Percentiles rank a stretch among this genome's conserved stretches.
Evolutionary conservation across 257 asterid genomes (phyloP).

Genomic region (Solanum ossicruentum): DNA sequence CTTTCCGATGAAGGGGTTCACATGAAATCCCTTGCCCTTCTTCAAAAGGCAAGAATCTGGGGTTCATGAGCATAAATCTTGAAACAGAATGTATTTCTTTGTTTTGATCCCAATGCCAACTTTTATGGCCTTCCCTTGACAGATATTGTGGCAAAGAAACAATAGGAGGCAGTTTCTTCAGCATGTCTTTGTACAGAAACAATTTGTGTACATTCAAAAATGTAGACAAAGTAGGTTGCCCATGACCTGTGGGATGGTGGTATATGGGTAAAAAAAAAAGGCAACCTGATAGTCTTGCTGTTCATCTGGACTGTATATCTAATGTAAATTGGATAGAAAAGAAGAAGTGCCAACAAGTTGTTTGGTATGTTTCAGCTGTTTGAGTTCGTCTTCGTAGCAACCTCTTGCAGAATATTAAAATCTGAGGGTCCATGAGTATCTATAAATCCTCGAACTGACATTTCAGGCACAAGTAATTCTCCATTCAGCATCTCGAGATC

Average conservation of each 20-base stretch:
- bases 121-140: not conserved
- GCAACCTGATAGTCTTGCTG: not conserved
- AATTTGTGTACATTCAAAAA: not conserved
- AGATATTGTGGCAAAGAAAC: not conserved
- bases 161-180: not conserved
- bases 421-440: constrained; percentile 40
- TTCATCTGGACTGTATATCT: not conserved
- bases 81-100: not conserved
- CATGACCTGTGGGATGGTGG: not conserved
- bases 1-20: not conserved
- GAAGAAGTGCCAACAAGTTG: not conserved
- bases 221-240: not conserved
- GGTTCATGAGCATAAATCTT: not conserved
- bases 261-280: not conserved
- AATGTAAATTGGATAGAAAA: not conserved
- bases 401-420: constrained; percentile 20
- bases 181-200: not conserved
- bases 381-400: constrained; percentile 1
- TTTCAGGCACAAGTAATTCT: constrained; percentile 14
- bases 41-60: not conserved
- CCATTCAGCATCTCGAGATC: constrained; percentile 36
- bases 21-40: not conserved
- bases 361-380: not conserved
- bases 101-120: not conserved
- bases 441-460: constrained; percentile 45